A percentile compares a stretch with the other conserved stretches of the same genome.
Conservation (phyloP, 2,329 filamentous ascomycete species). For the Leptographium wingfieldii region DNA sequence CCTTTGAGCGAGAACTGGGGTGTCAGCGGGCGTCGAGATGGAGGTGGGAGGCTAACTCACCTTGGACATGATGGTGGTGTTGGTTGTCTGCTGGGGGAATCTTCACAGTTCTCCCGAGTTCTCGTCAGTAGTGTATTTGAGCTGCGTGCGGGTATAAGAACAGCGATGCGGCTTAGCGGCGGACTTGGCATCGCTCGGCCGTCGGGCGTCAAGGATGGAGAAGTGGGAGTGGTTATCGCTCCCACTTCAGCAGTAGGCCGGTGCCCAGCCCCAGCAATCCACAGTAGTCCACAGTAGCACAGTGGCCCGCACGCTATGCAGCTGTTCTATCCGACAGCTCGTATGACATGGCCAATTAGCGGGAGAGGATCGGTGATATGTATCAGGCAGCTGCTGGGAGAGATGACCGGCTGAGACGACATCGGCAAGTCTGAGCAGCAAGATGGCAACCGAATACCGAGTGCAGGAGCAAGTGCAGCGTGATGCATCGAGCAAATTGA, state of each 20-base stretch:
- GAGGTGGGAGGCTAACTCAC: not conserved
- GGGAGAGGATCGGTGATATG: not conserved
- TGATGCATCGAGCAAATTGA: slow-evolving; percentile 1
- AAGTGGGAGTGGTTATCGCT: not conserved
- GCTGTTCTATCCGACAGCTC: not conserved
- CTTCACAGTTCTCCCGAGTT: too few species aligned
- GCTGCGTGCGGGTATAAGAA: not conserved
- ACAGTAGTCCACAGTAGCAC: too few species aligned
- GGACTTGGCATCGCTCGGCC: not conserved
- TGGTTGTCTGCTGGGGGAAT: not conserved
- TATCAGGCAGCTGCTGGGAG: not conserved
- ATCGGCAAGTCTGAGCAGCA: not conserved
- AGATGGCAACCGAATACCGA: not conserved
- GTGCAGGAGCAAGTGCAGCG: not conserved
- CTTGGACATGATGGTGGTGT: not conserved
- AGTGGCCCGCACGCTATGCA: too few species aligned
- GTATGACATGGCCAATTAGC: not conserved
- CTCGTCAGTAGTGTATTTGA: too few species aligned
- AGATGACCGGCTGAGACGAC: not conserved
- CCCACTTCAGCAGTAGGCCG: not conserved
- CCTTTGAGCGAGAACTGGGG: slow-evolving; percentile 10
- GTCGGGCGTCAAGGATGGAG: not conserved
- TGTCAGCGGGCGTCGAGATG: not conserved
- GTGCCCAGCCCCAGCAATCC: too few species aligned
- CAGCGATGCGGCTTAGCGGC: too few species aligned